These are phyloP conservation scores for Neocatenulostroma microsporum DNA, from an alignment of 2,329 filamentous ascomycete genomes.

Conservation along the genomic window DNA sequence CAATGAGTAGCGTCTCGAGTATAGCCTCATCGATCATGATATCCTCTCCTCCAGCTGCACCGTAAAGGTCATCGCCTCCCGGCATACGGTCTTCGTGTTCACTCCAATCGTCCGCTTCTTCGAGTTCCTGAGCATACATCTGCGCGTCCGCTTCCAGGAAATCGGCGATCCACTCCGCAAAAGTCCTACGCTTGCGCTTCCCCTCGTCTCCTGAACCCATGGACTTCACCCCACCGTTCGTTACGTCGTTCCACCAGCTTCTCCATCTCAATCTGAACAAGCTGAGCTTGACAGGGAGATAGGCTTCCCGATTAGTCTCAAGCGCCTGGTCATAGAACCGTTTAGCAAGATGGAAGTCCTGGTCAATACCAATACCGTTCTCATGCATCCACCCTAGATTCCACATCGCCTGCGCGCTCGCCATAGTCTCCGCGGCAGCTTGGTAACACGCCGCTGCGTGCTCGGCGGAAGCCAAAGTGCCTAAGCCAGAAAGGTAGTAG, in stretches of 20 bases:
- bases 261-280: slow-evolving; percentile 75
- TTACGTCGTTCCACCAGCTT: slow-evolving; percentile 92
- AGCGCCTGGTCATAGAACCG: slow-evolving; percentile 89
- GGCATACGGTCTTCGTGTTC: slow-evolving; percentile 38
- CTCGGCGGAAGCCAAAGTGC: slow-evolving; percentile 55
- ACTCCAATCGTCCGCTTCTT: slow-evolving; percentile 40
- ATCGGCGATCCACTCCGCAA: slow-evolving; percentile 78
- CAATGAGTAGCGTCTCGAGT: slow-evolving; percentile 75
- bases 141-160: slow-evolving; percentile 59
- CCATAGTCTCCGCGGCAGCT: slow-evolving; percentile 80
- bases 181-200: slow-evolving; percentile 19
- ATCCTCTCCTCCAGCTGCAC: slow-evolving; percentile 45
- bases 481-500: slow-evolving; percentile 82
- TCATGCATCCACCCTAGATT: slow-evolving; percentile 99
- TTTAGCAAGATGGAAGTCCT: slow-evolving; percentile 96
- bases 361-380: slow-evolving; percentile 83
- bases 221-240: slow-evolving; percentile 81
- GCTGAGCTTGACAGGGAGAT: slow-evolving; percentile 83
- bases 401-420: slow-evolving; percentile 91
- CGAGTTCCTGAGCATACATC: slow-evolving; percentile 42
- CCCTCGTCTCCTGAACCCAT: slow-evolving; percentile 65
- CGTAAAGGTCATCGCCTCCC: slow-evolving; percentile 43
- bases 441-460: slow-evolving; percentile 92
- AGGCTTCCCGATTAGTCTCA: slow-evolving; percentile 83
- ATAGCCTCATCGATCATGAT: slow-evolving; percentile 62